phyloP scores from a whole-genome alignment of 768 basidiomycete genomes.

The Thelephora aurantiotincta region DNA sequence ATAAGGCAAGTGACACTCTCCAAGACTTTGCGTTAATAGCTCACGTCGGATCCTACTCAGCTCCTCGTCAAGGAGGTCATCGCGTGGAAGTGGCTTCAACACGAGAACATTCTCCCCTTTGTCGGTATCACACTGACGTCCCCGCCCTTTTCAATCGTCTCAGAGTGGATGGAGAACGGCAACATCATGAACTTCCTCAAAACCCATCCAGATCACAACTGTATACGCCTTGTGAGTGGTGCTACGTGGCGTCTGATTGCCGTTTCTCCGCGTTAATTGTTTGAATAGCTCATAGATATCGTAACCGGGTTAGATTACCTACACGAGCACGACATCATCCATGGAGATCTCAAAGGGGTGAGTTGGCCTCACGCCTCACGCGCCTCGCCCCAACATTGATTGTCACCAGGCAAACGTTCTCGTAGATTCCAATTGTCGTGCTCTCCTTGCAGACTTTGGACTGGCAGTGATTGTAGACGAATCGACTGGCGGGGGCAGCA shows the following conservation, averaged over 20 bases:
- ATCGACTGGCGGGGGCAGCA: no score
- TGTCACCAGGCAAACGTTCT: neutral
- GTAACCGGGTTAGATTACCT: constrained; percentile 10
- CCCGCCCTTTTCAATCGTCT: neutral
- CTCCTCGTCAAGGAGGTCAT: no score
- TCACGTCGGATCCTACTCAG: no score
- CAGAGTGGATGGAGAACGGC: neutral
- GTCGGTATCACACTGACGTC: neutral
- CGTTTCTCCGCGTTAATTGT: neutral
- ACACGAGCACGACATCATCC: constrained; percentile 9
- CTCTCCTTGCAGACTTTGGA: neutral
- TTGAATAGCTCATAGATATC: constrained; percentile 4
- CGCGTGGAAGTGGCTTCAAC: neutral
- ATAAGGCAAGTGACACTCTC: neutral
- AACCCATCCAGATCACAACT: no score
- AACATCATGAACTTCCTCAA: neutral
- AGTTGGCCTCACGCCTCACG: neutral
- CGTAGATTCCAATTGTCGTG: neutral
- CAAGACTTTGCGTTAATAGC: no score
- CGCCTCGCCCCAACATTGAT: neutral
- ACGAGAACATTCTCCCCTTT: neutral
- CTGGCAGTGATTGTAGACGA: neutral
- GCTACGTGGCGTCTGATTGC: no score
- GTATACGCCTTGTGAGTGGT: no score
- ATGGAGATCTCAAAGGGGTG: constrained; percentile 14